These are phyloP conservation scores for Geotrichum ghanense DNA, from an alignment of 805 yeast species.

Conservation along the genomic window DNA sequence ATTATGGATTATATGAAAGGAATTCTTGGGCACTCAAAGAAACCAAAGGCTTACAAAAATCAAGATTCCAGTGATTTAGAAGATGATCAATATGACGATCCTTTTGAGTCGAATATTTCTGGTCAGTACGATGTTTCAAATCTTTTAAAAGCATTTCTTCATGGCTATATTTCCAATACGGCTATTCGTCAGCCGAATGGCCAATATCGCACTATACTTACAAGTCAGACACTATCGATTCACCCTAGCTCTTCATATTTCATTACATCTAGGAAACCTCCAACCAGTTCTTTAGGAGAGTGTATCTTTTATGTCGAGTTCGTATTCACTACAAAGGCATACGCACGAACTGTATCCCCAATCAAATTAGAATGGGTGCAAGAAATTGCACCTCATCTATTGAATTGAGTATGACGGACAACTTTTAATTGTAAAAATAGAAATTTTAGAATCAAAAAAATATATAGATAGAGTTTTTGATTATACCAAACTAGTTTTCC, in stretches of 20 bases:
- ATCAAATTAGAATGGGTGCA: slow-evolving; percentile 79
- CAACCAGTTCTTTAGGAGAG: slow-evolving; percentile 54
- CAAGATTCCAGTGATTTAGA: slow-evolving; percentile 25
- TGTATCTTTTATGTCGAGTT: slow-evolving; percentile 92
- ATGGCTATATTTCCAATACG: slow-evolving; percentile 77
- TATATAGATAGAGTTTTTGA: too few relatives aligned
- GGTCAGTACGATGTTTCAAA: slow-evolving; percentile 37
- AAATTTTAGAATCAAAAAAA: too few relatives aligned
- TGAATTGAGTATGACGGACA: too few relatives aligned
- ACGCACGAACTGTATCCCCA: slow-evolving; percentile 79
- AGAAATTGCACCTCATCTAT: slow-evolving; percentile 59
- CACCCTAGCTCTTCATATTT: slow-evolving; percentile 88
- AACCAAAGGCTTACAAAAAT: slow-evolving; percentile 31
- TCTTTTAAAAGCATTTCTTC: slow-evolving; percentile 66
- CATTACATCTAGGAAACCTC: slow-evolving; percentile 6
- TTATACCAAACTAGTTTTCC: too few relatives aligned
- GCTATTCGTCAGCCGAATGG: slow-evolving; percentile 95
- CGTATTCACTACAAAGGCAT: slow-evolving; percentile 86
- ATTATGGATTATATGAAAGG: slow-evolving; percentile 52
- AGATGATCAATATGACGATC: slow-evolving; percentile 18
- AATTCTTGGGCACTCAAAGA: not conserved
- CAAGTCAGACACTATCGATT: slow-evolving; percentile 71
- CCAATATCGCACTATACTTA: slow-evolving; percentile 70
- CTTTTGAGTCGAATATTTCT: slow-evolving; percentile 14
- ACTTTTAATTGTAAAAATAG: too few relatives aligned